Conservation (phyloP, 2,329 filamentous ascomycete species). For the Fonsecaea pedrosoi region DNA sequence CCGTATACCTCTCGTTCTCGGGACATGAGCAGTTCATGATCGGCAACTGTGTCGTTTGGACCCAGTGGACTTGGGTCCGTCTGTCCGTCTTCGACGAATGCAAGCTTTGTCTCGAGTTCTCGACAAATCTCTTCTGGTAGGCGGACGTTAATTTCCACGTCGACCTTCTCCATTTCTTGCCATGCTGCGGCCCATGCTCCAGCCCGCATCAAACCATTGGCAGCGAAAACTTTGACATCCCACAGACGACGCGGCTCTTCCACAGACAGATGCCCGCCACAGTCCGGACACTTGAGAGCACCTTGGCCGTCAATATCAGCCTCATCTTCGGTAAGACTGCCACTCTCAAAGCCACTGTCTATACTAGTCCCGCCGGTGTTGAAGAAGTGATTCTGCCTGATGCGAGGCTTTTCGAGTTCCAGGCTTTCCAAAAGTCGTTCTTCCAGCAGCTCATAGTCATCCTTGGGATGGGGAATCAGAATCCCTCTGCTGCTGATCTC, state of each 20-base stretch:
- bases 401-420: slow-evolving; percentile 61
- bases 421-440: slow-evolving; percentile 67
- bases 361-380: slow-evolving; percentile 36
- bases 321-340: slow-evolving; percentile 46
- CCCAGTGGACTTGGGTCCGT: not conserved
- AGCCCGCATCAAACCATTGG: slow-evolving; percentile 90
- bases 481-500: slow-evolving; percentile 65
- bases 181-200: slow-evolving; percentile 93
- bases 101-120: slow-evolving; percentile 47
- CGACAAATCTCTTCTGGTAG: slow-evolving; percentile 60
- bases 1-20: slow-evolving; percentile 37
- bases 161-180: slow-evolving; percentile 98
- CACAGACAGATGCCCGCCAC: slow-evolving; percentile 56
- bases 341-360: slow-evolving; percentile 45
- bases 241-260: slow-evolving; percentile 60
- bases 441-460: slow-evolving; percentile 68
- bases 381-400: slow-evolving; percentile 66
- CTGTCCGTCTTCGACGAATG: slow-evolving; percentile 13
- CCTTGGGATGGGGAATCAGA: slow-evolving; percentile 67
- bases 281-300: slow-evolving; percentile 55
- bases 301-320: slow-evolving; percentile 36
- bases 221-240: slow-evolving; percentile 85
- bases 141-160: slow-evolving; percentile 85
- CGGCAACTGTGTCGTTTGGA: not conserved
- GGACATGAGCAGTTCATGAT: slow-evolving; percentile 20